These are phyloP conservation scores for Fusarium sp. DNA, from an alignment of 2,329 filamentous ascomycete species.

Conservation along the genomic window DNA sequence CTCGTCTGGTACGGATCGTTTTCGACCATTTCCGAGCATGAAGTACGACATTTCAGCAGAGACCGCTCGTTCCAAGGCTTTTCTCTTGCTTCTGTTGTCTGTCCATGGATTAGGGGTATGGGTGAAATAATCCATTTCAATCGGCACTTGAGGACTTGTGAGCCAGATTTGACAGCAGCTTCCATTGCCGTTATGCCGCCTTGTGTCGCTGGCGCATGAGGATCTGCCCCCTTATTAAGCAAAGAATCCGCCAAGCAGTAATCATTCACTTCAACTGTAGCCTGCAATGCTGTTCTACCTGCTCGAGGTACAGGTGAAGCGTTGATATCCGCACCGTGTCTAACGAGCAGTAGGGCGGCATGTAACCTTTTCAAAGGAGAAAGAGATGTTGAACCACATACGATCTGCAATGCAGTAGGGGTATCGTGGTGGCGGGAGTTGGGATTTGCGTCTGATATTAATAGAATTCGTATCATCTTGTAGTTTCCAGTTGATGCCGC, in stretches of 20 bases:
- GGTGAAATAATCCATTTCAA: too few relatives aligned
- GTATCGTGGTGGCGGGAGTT: background rate
- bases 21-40: too few relatives aligned
- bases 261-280: background rate
- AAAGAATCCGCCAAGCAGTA: rapidly evolving
- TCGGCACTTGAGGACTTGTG: rapidly evolving
- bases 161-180: background rate
- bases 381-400: rapidly evolving
- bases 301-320: rapidly evolving
- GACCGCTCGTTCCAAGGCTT: too few relatives aligned
- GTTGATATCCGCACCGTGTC: background rate
- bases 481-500: background rate
- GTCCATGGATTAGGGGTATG: too few relatives aligned
- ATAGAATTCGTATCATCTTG: background rate
- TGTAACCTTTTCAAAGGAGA: rapidly evolving
- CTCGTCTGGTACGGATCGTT: too few relatives aligned
- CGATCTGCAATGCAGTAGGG: background rate
- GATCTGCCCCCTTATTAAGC: rapidly evolving
- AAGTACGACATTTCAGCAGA: too few relatives aligned
- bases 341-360: rapidly evolving
- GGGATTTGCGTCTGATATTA: background rate
- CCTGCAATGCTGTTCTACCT: constrained; percentile 8
- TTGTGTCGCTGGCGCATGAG: rapidly evolving
- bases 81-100: too few relatives aligned
- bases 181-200: background rate